A percentile compares a stretch with the other conserved stretches of the same genome.
Conservation (phyloP, 1,139 yeast species). For the Pneumocystis jirovecii region DNA sequence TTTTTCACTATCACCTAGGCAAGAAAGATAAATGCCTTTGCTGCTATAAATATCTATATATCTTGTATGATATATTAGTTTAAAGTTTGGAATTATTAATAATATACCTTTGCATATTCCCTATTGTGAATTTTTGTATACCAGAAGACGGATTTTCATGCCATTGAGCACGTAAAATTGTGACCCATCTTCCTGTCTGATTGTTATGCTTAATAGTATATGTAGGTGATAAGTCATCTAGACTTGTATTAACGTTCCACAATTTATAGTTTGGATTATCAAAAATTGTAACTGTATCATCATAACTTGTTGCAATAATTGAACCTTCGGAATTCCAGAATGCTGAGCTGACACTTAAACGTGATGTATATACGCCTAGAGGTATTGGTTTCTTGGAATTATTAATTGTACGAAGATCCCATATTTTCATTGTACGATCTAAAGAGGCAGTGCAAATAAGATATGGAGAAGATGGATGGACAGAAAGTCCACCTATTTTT, state of each 20-base stretch:
- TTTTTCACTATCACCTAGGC: constrained; percentile 36
- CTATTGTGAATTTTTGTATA: constrained; percentile 72
- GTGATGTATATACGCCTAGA: constrained; percentile 51
- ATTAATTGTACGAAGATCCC: constrained; percentile 59
- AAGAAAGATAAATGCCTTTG: constrained; percentile 64
- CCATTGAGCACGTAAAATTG: constrained; percentile 79
- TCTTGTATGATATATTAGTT: background rate
- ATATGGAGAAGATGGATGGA: constrained; percentile 46
- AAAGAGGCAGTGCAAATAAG: constrained; percentile 77
- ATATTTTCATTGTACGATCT: constrained; percentile 65
- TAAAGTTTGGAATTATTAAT: background rate
- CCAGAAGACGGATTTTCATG: constrained; percentile 55
- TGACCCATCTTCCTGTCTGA: constrained; percentile 92
- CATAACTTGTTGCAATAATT: constrained; percentile 85
- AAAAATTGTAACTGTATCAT: constrained; percentile 56
- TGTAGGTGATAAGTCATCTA: constrained; percentile 34
- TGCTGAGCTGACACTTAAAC: constrained; percentile 69
- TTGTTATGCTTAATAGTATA: constrained; percentile 69
- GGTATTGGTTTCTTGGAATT: constrained; percentile 30
- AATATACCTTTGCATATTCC: constrained; percentile 68
- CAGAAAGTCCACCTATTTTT: constrained; percentile 75
- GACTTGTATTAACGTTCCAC: constrained; percentile 15
- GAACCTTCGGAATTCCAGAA: constrained; percentile 70
- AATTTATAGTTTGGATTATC: constrained; percentile 31
- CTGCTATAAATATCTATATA: constrained; percentile 59